Evolutionary conservation across 1,139 yeast genomes (phyloP), one percentile per base, ranked within the genome.

Genomic region (Ogataea hybrid): DNA sequence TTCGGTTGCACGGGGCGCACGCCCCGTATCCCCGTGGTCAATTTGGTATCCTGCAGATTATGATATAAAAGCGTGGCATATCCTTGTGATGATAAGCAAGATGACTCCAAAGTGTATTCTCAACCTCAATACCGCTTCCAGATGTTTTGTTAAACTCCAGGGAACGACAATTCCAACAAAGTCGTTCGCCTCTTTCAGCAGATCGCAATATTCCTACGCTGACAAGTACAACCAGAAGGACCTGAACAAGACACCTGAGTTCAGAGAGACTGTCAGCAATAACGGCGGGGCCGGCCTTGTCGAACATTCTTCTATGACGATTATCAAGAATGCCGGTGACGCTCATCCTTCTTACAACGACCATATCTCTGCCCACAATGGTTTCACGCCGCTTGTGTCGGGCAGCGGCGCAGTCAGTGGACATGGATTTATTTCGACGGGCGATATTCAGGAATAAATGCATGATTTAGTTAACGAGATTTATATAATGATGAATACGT

Each of bases 351-450:
- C 35, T 8, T 38, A 42, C 32, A 22, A 46, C 25, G 48, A 46
- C 28, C 35, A 44, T n/a, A 41, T 39, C 7, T 35, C 50, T 5
- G 37, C 35, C 29, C 43, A 46, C 10, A 27, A 40, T 4, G 44
- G 46, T n/a, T 62, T 62, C 43, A 57, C 58, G 36, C 67, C 67
- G 25, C 46, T 39, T 14, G 63, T 62, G 8, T 54, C 57, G 2
- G 49, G 57, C 9, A 50, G 51, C 10, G 56, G 51, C 11, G 45
- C 51, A 11, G 56, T 60, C 11, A 48, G 57, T 15, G 60, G 55
- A 11, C 47, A 46, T 28, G 62, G 59, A 23, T 63, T 58, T 40
- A 38, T 42, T 29, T 12, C 37, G 25, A 25, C 47, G n/a, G 35
- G 42, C n/a, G 42, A 39, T 8, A 39, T 34, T 31, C 27, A 39